Evolutionary conservation across 768 basidiomycete genomes (phyloP).

Genomic region (Auricularia cornea): DNA sequence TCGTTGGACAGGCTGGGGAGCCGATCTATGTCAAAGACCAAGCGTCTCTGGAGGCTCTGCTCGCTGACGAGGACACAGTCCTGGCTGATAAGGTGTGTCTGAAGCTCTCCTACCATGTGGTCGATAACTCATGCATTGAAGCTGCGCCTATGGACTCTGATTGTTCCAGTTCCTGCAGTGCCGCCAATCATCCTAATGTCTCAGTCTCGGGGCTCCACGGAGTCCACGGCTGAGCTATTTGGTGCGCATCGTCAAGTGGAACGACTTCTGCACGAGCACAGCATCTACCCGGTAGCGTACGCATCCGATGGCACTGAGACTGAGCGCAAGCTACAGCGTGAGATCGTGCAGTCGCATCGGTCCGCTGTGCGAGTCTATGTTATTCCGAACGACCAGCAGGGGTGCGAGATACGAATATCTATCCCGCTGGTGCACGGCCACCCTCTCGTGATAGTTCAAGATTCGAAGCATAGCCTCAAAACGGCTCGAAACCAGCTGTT

Average conservation of each 20-base stretch:
- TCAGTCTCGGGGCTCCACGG: background rate
- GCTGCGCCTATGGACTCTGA: conserved; percentile 27
- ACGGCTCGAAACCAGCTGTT: conserved; percentile 29
- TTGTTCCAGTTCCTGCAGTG: conserved; percentile 25
- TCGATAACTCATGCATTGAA: conserved; percentile 6
- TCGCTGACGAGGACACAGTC: conserved; percentile 7
- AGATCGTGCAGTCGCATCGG: conserved; percentile 6
- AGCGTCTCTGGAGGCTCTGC: conserved; percentile 10
- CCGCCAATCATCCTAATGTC: conserved; percentile 29
- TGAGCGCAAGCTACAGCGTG: conserved; percentile 21
- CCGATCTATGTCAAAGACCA: conserved; percentile 7
- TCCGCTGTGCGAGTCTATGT: background rate
- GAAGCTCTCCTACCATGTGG: background rate
- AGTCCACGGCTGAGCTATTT: background rate
- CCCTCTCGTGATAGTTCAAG: conserved; percentile 25
- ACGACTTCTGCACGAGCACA: background rate
- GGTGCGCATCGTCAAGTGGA: background rate
- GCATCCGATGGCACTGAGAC: conserved; percentile 28
- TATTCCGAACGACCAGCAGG: background rate
- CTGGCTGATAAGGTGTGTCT: conserved; percentile 13
- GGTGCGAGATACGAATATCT: conserved; percentile 3
- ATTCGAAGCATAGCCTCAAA: conserved; percentile 29
- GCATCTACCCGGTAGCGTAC: conserved; percentile 24
- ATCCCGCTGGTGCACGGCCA: conserved; percentile 13
- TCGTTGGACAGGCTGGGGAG: conserved; percentile 11